Evolutionary conservation across 768 basidiomycete species (phyloP), one percentile per base, ranked within the genome.

Genomic region (Neoboletus brunneissimus): DNA sequence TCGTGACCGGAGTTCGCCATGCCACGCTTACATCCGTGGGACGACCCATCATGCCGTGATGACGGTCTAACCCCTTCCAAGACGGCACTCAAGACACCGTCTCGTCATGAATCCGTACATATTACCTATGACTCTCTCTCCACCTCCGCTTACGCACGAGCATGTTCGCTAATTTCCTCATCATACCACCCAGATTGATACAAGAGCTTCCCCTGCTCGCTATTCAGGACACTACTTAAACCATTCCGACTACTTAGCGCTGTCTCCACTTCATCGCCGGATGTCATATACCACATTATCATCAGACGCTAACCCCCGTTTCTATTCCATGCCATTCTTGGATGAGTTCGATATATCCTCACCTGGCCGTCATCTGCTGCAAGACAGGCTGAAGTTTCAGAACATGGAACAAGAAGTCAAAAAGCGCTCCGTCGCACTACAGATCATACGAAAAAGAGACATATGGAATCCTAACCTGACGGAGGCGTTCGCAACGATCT

Each of bases 401-500:
- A 66, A 75, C 51, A 71, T 77, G 34, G 73, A 77, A 20, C 41
- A 64, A 46, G 85, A 87, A 64, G 67, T 83, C 32, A 67, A 69
- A 43, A 75, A 75, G 25, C 77, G 84, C 1, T 77, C 75, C 54
- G 55, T 52, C 2, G 77, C 78, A 0, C 72, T 84, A n/a, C 73
- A 77, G 15, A 64, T 77, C 50, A 74, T 85, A 66, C 76, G 75
- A 22, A 61, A 58, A n/a, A 69, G 70, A 4, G 64, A 68, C 3
- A 53, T 79, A 29, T 67, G 76, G 59, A 63, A 75, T 55, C 68
- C 75, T 29, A 53, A 60, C 16, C 64, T 82, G 10, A 72, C 69
- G 0, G 76, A 81, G 54, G 77, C 77, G 12, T 66, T 87, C 31
- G 81, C 81, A 72, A 76, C 76, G 0, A 76, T 81, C 50, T 84